Conservation (phyloP, 176 grass and related monocot species). For the Secale cereale region DNA sequence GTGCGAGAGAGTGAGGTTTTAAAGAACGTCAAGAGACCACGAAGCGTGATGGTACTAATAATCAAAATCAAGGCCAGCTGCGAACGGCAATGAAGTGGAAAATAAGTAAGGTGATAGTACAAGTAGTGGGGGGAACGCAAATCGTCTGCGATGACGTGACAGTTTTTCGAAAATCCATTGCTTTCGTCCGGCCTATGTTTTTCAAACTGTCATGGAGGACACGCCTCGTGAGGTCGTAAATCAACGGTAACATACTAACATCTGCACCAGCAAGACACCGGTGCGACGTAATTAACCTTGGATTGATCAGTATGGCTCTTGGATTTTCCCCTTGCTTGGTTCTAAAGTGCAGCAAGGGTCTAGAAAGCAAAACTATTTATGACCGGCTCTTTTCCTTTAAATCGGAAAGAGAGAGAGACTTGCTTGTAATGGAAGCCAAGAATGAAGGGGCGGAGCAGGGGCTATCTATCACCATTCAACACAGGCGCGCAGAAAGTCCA, state of each 20-base stretch:
- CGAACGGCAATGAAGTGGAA: background rate
- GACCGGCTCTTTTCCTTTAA: constrained; percentile 17
- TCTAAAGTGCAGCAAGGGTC: background rate
- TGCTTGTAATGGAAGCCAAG: constrained; percentile 41
- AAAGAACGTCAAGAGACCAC: background rate
- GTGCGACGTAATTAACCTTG: background rate
- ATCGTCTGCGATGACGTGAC: background rate
- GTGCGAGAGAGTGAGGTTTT: background rate
- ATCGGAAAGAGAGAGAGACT: constrained; percentile 24
- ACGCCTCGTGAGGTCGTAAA: constrained; percentile 9
- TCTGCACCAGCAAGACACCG: background rate
- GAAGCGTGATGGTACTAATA: background rate
- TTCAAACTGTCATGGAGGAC: background rate
- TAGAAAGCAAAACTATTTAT: constrained; percentile 28
- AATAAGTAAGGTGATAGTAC: constrained; percentile 5
- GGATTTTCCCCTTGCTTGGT: background rate
- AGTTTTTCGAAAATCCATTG: background rate
- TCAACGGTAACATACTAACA: constrained; percentile 15
- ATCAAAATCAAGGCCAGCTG: background rate
- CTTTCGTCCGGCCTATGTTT: background rate
- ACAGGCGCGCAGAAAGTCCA: constrained; percentile 19
- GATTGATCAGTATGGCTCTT: background rate
- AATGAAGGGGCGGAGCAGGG: background rate
- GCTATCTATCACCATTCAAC: constrained; percentile 17
- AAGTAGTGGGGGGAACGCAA: background rate